Conservation (phyloP, 192 early-diverging fungal species). For the Mortierella antarctica region DNA sequence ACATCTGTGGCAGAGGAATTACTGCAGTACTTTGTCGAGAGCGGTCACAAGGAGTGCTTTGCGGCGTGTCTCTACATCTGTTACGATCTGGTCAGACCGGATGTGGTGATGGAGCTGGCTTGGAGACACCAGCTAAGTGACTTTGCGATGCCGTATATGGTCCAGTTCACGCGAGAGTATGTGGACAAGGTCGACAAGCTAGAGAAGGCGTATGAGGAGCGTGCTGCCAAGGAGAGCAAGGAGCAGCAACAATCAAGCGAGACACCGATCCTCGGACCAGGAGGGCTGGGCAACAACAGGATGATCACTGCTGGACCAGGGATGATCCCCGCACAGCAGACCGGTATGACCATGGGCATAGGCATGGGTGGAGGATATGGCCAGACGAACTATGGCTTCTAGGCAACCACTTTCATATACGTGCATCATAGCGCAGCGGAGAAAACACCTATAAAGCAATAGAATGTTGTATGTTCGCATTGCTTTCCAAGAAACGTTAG, state of each 20-base stretch:
- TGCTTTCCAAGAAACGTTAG: too few species aligned
- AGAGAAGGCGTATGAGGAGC: conserved; percentile 45
- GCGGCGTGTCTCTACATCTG: conserved; percentile 94
- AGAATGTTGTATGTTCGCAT: too few species aligned
- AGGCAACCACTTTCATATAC: neutral
- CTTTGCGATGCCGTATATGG: conserved; percentile 99
- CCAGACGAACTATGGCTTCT: conserved; percentile 32
- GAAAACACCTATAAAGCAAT: too few species aligned
- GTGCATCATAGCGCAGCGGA: too few species aligned
- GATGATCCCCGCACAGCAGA: conserved; percentile 27
- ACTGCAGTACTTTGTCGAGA: conserved; percentile 94
- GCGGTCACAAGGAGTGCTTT: conserved; percentile 93
- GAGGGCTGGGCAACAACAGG: conserved; percentile 38
- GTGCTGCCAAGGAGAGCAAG: conserved; percentile 32
- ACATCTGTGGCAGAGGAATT: conserved; percentile 94
- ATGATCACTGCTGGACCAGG: conserved; percentile 43
- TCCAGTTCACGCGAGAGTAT: conserved; percentile 91
- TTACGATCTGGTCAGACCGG: conserved; percentile 94
- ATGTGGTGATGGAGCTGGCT: conserved; percentile 92
- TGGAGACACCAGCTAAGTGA: conserved; percentile 92
- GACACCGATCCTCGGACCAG: conserved; percentile 35
- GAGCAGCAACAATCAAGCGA: conserved; percentile 19
- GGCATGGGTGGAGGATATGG: conserved; percentile 18
- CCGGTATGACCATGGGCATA: conserved; percentile 9
- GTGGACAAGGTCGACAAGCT: conserved; percentile 77